These are phyloP conservation scores for Lactarius evosmus DNA, from an alignment of 768 basidiomycete species.

Conservation along the genomic window DNA sequence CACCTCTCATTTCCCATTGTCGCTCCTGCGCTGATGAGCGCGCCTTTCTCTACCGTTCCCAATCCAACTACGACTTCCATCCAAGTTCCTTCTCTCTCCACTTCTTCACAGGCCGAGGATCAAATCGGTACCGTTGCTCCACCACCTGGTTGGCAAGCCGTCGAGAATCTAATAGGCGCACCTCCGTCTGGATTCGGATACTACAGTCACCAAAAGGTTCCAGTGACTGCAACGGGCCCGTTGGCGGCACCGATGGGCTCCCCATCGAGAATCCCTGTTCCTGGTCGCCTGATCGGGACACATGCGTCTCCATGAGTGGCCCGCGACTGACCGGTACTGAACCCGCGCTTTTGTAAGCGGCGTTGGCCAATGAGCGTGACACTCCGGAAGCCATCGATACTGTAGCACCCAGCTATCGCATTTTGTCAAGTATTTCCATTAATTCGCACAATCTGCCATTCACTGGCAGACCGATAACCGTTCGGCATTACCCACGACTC, in stretches of 20 bases:
- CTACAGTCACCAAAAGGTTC: constrained; percentile 27
- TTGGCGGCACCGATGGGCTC: constrained; percentile 18
- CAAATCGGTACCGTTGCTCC: constrained; percentile 27
- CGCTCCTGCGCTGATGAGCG: too few species aligned
- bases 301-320: constrained; percentile 11
- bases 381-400: too few species aligned
- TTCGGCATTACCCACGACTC: too few species aligned
- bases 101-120: not conserved
- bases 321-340: not conserved
- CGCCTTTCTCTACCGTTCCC: not conserved
- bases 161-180: constrained; percentile 28
- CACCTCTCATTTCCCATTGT: too few species aligned
- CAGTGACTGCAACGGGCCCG: constrained; percentile 30
- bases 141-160: constrained; percentile 27
- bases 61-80: too few species aligned
- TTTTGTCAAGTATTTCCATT: too few species aligned
- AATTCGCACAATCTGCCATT: too few species aligned
- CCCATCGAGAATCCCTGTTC: constrained; percentile 31
- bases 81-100: too few species aligned
- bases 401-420: too few species aligned
- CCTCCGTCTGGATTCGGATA: not conserved
- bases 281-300: constrained; percentile 28
- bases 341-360: not conserved
- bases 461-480: too few species aligned
- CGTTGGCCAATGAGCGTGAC: not conserved